These are phyloP conservation scores for Diplodia mutila DNA, from an alignment of 2,329 filamentous ascomycete genomes.

Conservation along the genomic window DNA sequence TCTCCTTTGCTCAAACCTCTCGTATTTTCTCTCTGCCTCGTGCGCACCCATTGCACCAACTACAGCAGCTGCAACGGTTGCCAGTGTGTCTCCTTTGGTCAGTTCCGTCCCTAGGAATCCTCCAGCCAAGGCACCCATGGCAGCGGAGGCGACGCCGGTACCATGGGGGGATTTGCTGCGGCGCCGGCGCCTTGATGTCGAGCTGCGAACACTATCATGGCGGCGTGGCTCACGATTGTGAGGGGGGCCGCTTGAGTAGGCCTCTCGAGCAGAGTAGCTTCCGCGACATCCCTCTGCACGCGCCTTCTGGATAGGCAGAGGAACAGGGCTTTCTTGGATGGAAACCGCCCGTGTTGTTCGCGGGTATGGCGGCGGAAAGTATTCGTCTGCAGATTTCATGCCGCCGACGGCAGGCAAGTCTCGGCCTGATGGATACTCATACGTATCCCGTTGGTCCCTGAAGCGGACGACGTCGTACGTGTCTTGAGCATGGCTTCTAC, in stretches of 20 bases:
- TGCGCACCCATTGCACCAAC: constrained; percentile 40
- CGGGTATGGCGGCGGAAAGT: constrained; percentile 11
- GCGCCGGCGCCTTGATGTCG: not conserved
- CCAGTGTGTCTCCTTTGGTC: constrained; percentile 33
- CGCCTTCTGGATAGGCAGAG: not conserved
- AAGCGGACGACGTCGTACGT: constrained; percentile 3
- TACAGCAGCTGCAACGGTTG: constrained; percentile 41
- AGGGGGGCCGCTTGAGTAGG: not conserved
- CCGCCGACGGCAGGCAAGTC: not conserved
- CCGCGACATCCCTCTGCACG: not conserved
- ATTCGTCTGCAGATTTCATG: constrained; percentile 14
- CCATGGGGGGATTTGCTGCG: constrained; percentile 11
- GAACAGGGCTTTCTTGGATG: not conserved
- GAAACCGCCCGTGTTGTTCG: not conserved
- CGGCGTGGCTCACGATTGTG: not conserved
- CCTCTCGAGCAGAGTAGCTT: not conserved
- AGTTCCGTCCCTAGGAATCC: constrained; percentile 38
- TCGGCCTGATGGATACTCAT: not conserved
- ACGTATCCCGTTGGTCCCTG: not conserved
- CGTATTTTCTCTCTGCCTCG: constrained; percentile 36
- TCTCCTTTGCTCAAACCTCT: constrained; percentile 27
- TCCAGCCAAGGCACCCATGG: constrained; percentile 41
- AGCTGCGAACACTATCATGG: constrained; percentile 8
- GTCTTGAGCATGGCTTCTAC: constrained; percentile 5
- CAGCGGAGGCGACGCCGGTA: constrained; percentile 25